A percentile compares a stretch with the other conserved stretches of the same genome.
phyloP scores from a whole-genome alignment of 768 basidiomycete genomes.

The Piloderma croceum region DNA sequence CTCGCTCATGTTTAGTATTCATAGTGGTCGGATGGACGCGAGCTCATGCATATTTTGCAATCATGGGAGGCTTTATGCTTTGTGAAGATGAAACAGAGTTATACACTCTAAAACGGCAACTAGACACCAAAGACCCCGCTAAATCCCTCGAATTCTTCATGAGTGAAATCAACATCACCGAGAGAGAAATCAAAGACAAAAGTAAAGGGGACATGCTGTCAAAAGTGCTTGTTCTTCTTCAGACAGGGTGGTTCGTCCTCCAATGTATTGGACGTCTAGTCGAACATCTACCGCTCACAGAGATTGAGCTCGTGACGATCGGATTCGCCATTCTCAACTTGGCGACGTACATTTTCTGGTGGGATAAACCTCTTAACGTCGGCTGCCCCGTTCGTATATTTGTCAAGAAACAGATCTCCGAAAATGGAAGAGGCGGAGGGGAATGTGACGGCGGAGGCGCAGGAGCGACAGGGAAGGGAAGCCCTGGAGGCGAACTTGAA shows the following conservation, averaged over 20 bases:
- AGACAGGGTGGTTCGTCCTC: conserved; percentile 31
- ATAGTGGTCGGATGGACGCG: conserved; percentile 11
- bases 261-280: conserved; percentile 23
- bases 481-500: no score
- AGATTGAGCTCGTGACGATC: conserved; percentile 32
- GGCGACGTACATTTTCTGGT: conserved; percentile 31
- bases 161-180: no score
- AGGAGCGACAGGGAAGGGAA: no score
- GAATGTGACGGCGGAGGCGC: no score
- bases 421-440: no score
- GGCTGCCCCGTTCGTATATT: conserved; percentile 15
- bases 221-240: conserved; percentile 28
- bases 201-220: conserved; percentile 31
- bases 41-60: conserved; percentile 20
- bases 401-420: no score
- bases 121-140: no score
- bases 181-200: conserved; percentile 15
- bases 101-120: conserved; percentile 1
- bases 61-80: conserved; percentile 27
- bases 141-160: no score
- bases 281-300: conserved; percentile 24
- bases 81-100: background rate
- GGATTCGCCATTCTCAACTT: conserved; percentile 28
- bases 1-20: conserved; percentile 5
- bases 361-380: conserved; percentile 35